A percentile compares a stretch with the other conserved stretches of the same genome.
Evolutionary conservation across 2,329 filamentous ascomycete genomes (phyloP).

Genomic region (Penicillium sp.): DNA sequence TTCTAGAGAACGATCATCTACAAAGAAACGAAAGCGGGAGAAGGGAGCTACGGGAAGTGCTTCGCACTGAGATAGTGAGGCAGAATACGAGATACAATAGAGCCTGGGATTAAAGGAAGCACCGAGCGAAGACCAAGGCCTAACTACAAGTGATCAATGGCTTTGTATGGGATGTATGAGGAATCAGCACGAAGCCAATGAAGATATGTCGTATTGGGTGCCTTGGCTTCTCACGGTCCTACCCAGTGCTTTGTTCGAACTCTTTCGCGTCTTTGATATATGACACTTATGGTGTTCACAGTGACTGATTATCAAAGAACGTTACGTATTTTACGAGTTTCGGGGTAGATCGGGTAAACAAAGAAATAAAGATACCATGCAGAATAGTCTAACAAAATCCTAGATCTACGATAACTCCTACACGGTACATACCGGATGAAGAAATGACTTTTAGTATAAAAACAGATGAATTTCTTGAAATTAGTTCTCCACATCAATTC

Average conservation of each 20-base stretch:
- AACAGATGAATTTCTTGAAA: not conserved
- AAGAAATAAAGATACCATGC: not conserved
- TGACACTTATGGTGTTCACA: not conserved
- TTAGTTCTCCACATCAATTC: not conserved
- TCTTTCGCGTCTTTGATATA: not conserved
- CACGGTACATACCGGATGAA: not conserved
- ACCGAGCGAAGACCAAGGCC: not conserved
- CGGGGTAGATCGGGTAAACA: not conserved
- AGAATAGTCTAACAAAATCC: not conserved
- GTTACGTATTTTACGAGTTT: not conserved
- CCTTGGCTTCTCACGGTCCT: not conserved
- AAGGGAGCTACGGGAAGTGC: not conserved
- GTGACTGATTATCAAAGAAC: not conserved
- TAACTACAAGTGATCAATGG: not conserved
- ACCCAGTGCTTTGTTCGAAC: not conserved
- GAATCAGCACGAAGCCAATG: not conserved
- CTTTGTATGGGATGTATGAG: not conserved
- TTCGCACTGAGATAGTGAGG: not conserved
- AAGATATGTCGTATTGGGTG: not conserved
- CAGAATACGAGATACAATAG: not conserved
- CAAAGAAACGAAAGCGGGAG: not conserved
- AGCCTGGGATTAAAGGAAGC: not conserved
- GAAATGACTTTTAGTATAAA: not conserved
- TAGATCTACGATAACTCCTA: not conserved
- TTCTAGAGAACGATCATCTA: not conserved